Conservation (phyloP, 179 eudicot genomes). For the Camellia oleifera region DNA sequence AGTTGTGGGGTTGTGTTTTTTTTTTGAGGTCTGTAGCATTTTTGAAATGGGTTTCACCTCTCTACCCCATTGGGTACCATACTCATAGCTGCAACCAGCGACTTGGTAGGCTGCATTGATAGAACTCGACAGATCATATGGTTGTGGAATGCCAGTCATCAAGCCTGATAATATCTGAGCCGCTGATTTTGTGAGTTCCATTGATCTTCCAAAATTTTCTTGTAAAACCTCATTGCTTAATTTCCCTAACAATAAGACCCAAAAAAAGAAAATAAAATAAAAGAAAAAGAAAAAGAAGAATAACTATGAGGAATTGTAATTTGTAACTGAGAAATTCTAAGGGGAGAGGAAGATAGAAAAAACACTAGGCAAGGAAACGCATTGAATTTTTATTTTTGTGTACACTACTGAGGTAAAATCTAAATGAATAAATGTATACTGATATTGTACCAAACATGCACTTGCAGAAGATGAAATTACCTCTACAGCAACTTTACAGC, state of each 20-base stretch:
- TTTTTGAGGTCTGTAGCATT: no score
- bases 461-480: background rate
- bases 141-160: no score
- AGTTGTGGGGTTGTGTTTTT: no score
- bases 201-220: slow-evolving; percentile 28
- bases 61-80: slow-evolving; percentile 25
- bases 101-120: slow-evolving; percentile 25
- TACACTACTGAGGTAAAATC: background rate
- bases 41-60: slow-evolving; percentile 18
- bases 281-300: no score
- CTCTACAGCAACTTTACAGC: background rate
- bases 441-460: no score
- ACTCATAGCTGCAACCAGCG: slow-evolving; percentile 21
- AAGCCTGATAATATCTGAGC: slow-evolving; percentile 15
- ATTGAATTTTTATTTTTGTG: no score
- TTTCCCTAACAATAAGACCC: slow-evolving; percentile 16
- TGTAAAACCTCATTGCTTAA: slow-evolving; percentile 11
- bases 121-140: background rate
- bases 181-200: slow-evolving; percentile 20
- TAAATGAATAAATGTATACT: background rate
- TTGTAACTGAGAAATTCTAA: background rate
- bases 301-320: background rate
- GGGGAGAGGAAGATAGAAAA: no score
- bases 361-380: no score
- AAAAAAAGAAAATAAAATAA: no score